Evolutionary conservation across 306 rosid species (phyloP).

Genomic region (Calophaca sinica): DNA sequence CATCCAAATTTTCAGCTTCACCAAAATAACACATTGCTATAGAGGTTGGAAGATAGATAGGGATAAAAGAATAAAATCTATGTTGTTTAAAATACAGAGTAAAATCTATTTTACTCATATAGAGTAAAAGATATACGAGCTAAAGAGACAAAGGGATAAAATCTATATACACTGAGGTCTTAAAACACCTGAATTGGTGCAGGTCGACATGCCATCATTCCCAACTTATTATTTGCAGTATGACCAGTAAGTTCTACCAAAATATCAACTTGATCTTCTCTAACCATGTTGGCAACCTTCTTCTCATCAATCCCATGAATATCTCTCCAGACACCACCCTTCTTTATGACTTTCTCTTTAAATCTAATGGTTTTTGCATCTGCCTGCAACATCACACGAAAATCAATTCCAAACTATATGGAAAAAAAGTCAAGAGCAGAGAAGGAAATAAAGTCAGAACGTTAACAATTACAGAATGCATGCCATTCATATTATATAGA

Average conservation of each 20-base stretch:
- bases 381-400: slow-evolving; percentile 63
- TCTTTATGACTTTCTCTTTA: slow-evolving; percentile 76
- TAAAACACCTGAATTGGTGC: slow-evolving; percentile 78
- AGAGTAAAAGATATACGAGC: neutral
- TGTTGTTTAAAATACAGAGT: too few relatives aligned
- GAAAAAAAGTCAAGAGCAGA: neutral
- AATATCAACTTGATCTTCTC: slow-evolving; percentile 92
- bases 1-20: slow-evolving; percentile 14
- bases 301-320: slow-evolving; percentile 88
- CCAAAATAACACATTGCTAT: neutral
- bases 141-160: neutral
- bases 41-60: slow-evolving; percentile 7
- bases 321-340: slow-evolving; percentile 92
- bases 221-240: slow-evolving; percentile 95
- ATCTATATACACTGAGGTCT: neutral
- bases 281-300: slow-evolving; percentile 80
- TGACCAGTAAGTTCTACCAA: slow-evolving; percentile 96
- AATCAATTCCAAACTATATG: neutral
- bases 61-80: neutral
- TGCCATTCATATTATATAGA: neutral
- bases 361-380: slow-evolving; percentile 89
- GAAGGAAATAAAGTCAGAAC: neutral
- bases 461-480: slow-evolving; percentile 12
- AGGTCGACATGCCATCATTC: slow-evolving; percentile 97
- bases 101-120: too few relatives aligned